Base-by-base conservation (phyloP, 2,329 filamentous ascomycete species). In the Xylariaceae sp. region DNA sequence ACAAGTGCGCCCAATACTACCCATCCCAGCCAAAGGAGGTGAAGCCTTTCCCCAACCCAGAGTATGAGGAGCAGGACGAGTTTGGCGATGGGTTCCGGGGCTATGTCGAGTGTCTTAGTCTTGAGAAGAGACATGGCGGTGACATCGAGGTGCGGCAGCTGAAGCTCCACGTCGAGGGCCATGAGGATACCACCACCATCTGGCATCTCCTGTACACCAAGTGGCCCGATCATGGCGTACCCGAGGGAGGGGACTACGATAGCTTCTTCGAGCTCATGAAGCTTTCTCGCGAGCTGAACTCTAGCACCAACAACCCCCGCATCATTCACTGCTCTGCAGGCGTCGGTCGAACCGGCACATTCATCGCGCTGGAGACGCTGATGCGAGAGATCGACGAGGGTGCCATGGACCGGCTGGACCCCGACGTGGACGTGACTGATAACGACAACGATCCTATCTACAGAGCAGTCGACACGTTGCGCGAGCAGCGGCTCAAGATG, bases 331-430 rank as follows among this genome's bases (percentile, higher is more conserved):
- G 85, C 67, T 94, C 87, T 57, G 92, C 92, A 6, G 92, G 92
- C 27, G 90, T 98, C 11, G 92, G 92, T 9, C 80, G 92, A 39
- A 94, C 86, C 6, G 92, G 92, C 23, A 97, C 92, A 0, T 98
- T 97, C 59, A 95, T 98, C 54, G 85, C 88, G 2, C 74, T 98
- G n/a, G 92, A 97, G 63, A 88, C 94, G 61, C 76, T 98, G 17
- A 73, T 94, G 47, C 75, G 81, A 24, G 88, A 96, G 62, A 72
- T 97, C 8, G 80, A 86, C 17, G 74, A 80, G 5, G 90, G 88
- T 34, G 73, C 80, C 15, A 65, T 94, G 34, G 68, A 76, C 46
- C 58, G 67, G 16, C 66, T 64, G 43, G 65, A 70, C 38, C 51
- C 50, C 42, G 64, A 70, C 38, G 51, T 50, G 27, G 23, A 42